Percentiles rank a stretch among this genome's conserved stretches.
Conservation (phyloP, 306 rosid genomes). For the Biancaea sappan region DNA sequence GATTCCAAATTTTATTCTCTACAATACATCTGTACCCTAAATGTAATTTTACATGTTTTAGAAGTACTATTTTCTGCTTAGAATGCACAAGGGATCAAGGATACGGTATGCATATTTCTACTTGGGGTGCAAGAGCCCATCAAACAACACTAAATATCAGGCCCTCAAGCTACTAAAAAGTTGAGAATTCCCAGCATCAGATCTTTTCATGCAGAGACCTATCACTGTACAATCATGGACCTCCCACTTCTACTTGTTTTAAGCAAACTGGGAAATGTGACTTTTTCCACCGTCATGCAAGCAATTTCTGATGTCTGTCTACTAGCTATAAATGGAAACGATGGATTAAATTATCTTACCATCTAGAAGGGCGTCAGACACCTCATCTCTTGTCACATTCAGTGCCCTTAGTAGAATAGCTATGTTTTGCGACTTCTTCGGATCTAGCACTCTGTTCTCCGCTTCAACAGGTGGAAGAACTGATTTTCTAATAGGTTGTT, state of each 20-base stretch:
- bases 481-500: conserved; percentile 65
- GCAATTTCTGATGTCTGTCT: conserved; percentile 18
- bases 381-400: conserved; percentile 93
- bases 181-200: background rate
- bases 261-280: conserved; percentile 30
- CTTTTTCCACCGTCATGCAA: background rate
- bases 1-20: conserved; percentile 19
- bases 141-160: conserved; percentile 3
- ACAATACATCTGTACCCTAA: conserved; percentile 9
- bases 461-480: conserved; percentile 71
- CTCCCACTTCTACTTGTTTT: background rate
- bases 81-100: background rate
- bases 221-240: background rate
- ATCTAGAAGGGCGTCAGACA: conserved; percentile 87
- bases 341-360: conserved; percentile 53
- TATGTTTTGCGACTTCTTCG: conserved; percentile 96
- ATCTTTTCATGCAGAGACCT: background rate
- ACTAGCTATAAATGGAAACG: conserved; percentile 9
- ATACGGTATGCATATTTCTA: background rate
- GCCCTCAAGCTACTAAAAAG: conserved; percentile 1
- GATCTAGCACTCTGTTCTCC: conserved; percentile 87
- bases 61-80: background rate
- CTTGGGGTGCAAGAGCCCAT: conserved; percentile 1
- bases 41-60: conserved; percentile 5
- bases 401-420: conserved; percentile 92